Evolutionary conservation across 75 land plant species (phyloP), one percentile per base, ranked within the genome.

Genomic region (Selaginella tamariscina): DNA sequence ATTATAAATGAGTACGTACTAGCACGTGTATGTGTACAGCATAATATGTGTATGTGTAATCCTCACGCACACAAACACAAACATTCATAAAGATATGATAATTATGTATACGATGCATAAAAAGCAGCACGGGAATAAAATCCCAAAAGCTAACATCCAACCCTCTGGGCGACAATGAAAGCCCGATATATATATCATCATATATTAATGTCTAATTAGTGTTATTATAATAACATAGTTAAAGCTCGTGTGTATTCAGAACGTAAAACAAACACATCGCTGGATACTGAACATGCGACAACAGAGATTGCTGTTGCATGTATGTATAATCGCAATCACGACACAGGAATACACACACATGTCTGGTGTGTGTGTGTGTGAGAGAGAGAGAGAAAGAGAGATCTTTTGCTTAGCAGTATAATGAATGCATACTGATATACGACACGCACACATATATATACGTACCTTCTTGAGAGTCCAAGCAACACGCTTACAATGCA

Each of bases 401-500:
- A 15, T 5, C 49, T 5, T 5, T 15, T 39, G 11, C 15, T 39
- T 5, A 39, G 49, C 5, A 39, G 11, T 39, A 39, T 5, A 5
- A 5, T 15, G 15, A 5, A 15, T 15, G 15, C 49, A 5, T 5
- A 39, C 49, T 39, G 11, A 15, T 5, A 15, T 5, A 39, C 15
- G 49, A 15, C 5, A 5, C 11, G 15, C 5, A 15, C 5, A 39
- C 49, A 39, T 39, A 39, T 13, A 56, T 11, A 27, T 18, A 56
- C 1, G 11, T 66, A 78, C 89, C 82, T 82, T 86, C 62, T 86
- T 86, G 22, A 86, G 81, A 1, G 79, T 78, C 60, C 81, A 80
- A 49, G 89, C 89, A 30, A 86, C 69, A 24, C 82, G 78, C 73
- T 86, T 86, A 60, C 84, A 81, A 54, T 86, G 83, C 29, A 83